phyloP scores from a whole-genome alignment of 352 stramenopile genomes.

The Phytophthora brassicae region DNA sequence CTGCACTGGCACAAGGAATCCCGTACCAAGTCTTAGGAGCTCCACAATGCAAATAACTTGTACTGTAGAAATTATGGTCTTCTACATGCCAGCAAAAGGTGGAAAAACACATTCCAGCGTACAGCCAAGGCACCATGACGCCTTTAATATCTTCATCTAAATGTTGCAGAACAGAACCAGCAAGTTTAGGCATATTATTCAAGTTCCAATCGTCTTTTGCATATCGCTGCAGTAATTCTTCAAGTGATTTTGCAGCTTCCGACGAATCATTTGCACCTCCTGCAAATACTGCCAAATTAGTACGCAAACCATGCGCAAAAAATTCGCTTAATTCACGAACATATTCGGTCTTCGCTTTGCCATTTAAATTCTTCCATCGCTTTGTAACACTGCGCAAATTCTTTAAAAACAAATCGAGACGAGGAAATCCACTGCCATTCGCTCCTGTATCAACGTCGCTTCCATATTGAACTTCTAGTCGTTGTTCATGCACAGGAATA shows the following conservation, averaged over 20 bases:
- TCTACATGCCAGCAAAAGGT: slow-evolving; percentile 99
- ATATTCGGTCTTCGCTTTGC: slow-evolving; percentile 30
- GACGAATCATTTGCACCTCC: slow-evolving; percentile 17
- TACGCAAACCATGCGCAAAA: slow-evolving; percentile 58
- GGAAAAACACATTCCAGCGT: slow-evolving; percentile 98
- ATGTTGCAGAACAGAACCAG: slow-evolving; percentile 93
- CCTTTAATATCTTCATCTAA: slow-evolving; percentile 97
- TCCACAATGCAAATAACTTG: slow-evolving; percentile 98
- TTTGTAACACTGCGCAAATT: slow-evolving; percentile 51
- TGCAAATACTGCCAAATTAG: slow-evolving; percentile 16
- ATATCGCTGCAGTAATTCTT: slow-evolving; percentile 74
- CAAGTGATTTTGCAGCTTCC: slow-evolving; percentile 34
- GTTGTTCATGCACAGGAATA: slow-evolving; percentile 70
- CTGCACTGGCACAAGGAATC: slow-evolving; percentile 90
- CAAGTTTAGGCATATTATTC: slow-evolving; percentile 97
- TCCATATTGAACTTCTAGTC: slow-evolving; percentile 91
- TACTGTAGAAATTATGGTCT: slow-evolving; percentile 99
- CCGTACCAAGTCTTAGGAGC: slow-evolving; percentile 98
- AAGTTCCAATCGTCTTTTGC: slow-evolving; percentile 95
- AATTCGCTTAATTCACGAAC: slow-evolving; percentile 45
- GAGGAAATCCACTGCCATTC: slow-evolving; percentile 88
- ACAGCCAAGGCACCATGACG: slow-evolving; percentile 99
- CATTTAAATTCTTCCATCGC: slow-evolving; percentile 52
- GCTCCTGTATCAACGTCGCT: slow-evolving; percentile 90
- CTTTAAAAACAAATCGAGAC: slow-evolving; percentile 56